Evolutionary conservation across 345 rosid species (phyloP), one percentile per base, ranked within the genome.

Genomic region (Arabidopsis arenosa): DNA sequence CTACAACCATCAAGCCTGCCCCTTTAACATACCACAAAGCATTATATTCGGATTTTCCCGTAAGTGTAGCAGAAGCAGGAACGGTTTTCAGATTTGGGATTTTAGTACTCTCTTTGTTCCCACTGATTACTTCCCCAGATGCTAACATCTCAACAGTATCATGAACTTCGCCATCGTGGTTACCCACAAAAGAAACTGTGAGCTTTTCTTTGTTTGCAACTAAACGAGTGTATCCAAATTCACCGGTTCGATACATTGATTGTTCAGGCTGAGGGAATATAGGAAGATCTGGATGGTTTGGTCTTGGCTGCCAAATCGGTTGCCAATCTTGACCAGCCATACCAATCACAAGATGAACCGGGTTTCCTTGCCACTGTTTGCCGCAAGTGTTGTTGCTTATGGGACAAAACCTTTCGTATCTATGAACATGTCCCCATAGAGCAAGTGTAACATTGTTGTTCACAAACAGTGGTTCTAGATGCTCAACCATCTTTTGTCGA

Each of bases 281-380:
- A 0, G 96, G 98, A 57, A 78, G 77, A 1, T 61, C 64, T 30
- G 84, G 95, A 72, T 94, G 98, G 74, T 84, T 85, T 7, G 80
- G 80, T 84, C 96, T 85, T 14, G 97, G 96, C 80, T 88, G 81
- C 98, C 97, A 92, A 41, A 70, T 80, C 39, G 97, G 81, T 83
- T 94, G 98, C 92, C 95, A 94, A 79, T 94, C 98, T 74, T 92
- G 96, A 66, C 98, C 98, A 15, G 79, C 97, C 98, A 94, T 94
- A 70, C 98, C 97, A 17, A 94, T 92, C 79, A 94, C 97, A n/a
- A 92, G 76, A 79, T 94, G 98, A 70, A 94, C 85, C 1, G 97
- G 97, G 64, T 66, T 78, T 58, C 89, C 89, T 63, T 82, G 84
- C 91, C 88, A 86, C n/a, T 44, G 63, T 66, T 80, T 83, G 14